Evolutionary conservation across 495 filamentous ascomycete genomes (phyloP).

Genomic region (Hyaloscypha bicolor): DNA sequence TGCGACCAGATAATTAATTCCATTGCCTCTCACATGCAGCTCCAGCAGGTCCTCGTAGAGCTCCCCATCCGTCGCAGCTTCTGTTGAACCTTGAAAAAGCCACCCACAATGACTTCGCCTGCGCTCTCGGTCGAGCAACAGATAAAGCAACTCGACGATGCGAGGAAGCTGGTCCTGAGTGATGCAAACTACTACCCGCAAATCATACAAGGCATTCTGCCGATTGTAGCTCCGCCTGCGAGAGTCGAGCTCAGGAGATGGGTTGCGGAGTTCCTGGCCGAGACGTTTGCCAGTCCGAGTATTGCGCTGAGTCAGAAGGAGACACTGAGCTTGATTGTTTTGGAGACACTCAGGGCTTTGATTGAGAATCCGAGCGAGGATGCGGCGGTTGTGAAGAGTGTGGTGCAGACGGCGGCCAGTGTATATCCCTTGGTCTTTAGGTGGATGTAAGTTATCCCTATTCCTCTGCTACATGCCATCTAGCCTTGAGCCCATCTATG

Average conservation of each 20-base stretch:
- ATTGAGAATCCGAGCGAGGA: slow-evolving; percentile 76
- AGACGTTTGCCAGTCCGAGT: slow-evolving; percentile 88
- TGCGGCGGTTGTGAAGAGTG: slow-evolving; percentile 72
- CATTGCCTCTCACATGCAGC: slow-evolving; percentile 19
- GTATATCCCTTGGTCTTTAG: slow-evolving; percentile 90
- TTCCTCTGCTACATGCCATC: neutral
- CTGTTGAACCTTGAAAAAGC: slow-evolving; percentile 13
- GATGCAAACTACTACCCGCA: slow-evolving; percentile 84
- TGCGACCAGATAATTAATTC: slow-evolving; percentile 18
- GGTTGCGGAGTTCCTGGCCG: slow-evolving; percentile 94
- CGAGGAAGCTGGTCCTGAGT: slow-evolving; percentile 82
- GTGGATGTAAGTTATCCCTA: slow-evolving; percentile 76
- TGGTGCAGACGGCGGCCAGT: slow-evolving; percentile 83
- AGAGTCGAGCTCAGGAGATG: slow-evolving; percentile 85
- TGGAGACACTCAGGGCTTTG: slow-evolving; percentile 74
- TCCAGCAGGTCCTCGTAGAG: slow-evolving; percentile 17
- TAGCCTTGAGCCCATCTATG: neutral
- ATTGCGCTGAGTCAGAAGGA: slow-evolving; percentile 74
- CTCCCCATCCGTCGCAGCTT: slow-evolving; percentile 15
- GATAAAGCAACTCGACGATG: slow-evolving; percentile 80
- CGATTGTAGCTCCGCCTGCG: slow-evolving; percentile 77
- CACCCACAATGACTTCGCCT: slow-evolving; percentile 43
- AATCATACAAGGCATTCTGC: slow-evolving; percentile 86
- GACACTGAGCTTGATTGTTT: slow-evolving; percentile 66
- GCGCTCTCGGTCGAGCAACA: slow-evolving; percentile 66